These are phyloP conservation scores for Lactifluus piperatus DNA, from an alignment of 768 basidiomycete genomes.

Conservation along the genomic window DNA sequence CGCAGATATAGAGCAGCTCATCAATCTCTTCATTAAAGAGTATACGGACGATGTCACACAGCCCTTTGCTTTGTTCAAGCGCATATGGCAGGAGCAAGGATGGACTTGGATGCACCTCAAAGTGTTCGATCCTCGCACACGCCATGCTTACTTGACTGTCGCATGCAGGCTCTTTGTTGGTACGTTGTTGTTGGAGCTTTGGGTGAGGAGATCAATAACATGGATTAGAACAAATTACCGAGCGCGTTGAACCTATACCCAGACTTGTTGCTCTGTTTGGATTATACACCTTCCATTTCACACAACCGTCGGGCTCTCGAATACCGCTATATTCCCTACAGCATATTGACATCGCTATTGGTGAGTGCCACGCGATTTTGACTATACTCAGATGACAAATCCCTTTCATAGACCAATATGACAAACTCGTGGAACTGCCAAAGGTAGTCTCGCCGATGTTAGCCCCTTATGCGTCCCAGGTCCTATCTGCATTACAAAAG, in stretches of 20 bases:
- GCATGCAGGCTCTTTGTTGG: conserved; percentile 60
- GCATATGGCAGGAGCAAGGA: conserved; percentile 53
- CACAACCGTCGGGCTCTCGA: conserved; percentile 50
- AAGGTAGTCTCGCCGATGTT: conserved; percentile 36
- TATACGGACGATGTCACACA: conserved; percentile 29
- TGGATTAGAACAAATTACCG: conserved; percentile 43
- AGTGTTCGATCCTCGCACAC: conserved; percentile 57
- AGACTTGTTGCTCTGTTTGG: conserved; percentile 57
- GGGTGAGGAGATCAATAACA: not conserved
- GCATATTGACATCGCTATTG: conserved; percentile 51
- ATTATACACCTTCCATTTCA: conserved; percentile 58
- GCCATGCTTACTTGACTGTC: conserved; percentile 52
- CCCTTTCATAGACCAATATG: conserved; percentile 44
- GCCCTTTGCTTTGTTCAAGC: conserved; percentile 68
- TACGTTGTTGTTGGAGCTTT: conserved; percentile 26
- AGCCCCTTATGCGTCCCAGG: conserved; percentile 40
- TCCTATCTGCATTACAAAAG: conserved; percentile 41
- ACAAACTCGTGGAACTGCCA: conserved; percentile 42
- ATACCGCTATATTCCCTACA: conserved; percentile 42
- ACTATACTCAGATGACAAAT: conserved; percentile 26
- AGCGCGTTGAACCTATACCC: conserved; percentile 43
- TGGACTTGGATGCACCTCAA: conserved; percentile 76
- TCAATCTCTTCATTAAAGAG: conserved; percentile 43
- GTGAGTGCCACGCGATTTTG: conserved; percentile 21
- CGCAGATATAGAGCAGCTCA: conserved; percentile 50